Conservation (phyloP, 176 grass and related monocot species). For the Oryza officinalis region DNA sequence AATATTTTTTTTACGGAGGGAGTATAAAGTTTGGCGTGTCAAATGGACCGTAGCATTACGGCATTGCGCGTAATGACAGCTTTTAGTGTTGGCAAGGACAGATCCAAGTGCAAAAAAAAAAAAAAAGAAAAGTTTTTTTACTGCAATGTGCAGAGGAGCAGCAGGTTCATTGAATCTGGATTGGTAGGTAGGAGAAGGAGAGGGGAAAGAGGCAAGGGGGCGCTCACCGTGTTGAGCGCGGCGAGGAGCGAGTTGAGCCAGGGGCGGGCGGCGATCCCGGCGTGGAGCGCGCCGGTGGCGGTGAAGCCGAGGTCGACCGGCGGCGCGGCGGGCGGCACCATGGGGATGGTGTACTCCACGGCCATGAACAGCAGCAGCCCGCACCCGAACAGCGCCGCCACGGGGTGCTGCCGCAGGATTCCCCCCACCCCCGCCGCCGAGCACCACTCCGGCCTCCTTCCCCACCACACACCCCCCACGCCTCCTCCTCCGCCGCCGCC, state of each 20-base stretch:
- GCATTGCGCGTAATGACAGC: neutral
- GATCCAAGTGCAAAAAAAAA: no score
- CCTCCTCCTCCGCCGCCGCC: neutral
- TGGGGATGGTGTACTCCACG: slow-evolving; percentile 92
- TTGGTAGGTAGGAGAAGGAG: neutral
- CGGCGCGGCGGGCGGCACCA: slow-evolving; percentile 59
- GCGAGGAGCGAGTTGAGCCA: slow-evolving; percentile 87
- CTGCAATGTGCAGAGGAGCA: neutral
- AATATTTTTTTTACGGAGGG: no score
- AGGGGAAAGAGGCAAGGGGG: no score
- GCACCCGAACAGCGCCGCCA: slow-evolving; percentile 51
- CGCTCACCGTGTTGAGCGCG: slow-evolving; percentile 82
- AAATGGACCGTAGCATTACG: neutral
- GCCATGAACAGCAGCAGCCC: slow-evolving; percentile 78
- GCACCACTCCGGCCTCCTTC: slow-evolving; percentile 32
- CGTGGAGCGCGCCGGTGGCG: slow-evolving; percentile 58
- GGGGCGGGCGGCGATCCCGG: slow-evolving; percentile 42
- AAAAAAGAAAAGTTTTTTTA: no score
- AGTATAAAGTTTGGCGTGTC: no score
- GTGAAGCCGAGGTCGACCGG: slow-evolving; percentile 77
- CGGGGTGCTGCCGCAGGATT: slow-evolving; percentile 52
- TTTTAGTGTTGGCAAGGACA: neutral
- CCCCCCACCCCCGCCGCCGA: slow-evolving; percentile 23
- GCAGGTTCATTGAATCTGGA: neutral
- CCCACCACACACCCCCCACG: neutral